Conservation (phyloP, 1,284 basidiomycete species). For the Ceratobasidium sp. region DNA sequence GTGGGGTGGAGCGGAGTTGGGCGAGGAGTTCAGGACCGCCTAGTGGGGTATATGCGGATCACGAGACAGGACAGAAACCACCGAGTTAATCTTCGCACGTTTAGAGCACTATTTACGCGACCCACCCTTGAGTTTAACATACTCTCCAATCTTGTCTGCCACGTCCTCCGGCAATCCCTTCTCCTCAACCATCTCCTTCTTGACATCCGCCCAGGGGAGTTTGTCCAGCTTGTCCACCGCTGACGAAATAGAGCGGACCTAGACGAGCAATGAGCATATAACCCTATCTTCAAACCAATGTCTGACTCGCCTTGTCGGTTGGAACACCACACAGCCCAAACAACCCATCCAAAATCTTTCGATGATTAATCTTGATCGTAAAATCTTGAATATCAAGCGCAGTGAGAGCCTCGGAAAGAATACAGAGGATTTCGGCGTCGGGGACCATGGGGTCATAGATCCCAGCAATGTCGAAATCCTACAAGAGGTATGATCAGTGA, state of each 20-base stretch:
- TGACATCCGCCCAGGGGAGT: constrained; percentile 90
- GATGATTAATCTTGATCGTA: constrained; percentile 95
- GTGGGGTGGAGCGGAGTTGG: constrained; percentile 71
- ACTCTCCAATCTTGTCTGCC: constrained; percentile 96
- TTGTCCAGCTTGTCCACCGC: constrained; percentile 99
- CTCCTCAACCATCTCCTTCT: constrained; percentile 95
- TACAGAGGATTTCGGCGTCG: constrained; percentile 88
- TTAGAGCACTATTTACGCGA: background rate
- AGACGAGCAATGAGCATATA: background rate
- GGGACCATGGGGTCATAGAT: constrained; percentile 96
- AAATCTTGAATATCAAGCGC: constrained; percentile 91
- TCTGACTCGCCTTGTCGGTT: constrained; percentile 63
- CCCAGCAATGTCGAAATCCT: constrained; percentile 98
- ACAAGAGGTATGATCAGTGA: constrained; percentile 37
- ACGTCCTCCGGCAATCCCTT: constrained; percentile 86
- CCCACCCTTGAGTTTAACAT: constrained; percentile 91
- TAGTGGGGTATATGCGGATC: constrained; percentile 46
- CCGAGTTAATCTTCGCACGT: background rate
- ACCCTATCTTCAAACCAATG: background rate
- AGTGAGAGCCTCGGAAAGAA: constrained; percentile 82
- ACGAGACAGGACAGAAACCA: constrained; percentile 1
- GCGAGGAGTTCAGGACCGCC: constrained; percentile 82
- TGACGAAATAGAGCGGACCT: constrained; percentile 90
- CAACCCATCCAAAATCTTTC: constrained; percentile 97
- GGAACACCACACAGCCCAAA: constrained; percentile 98